Base-by-base conservation (phyloP, 345 rosid genomes). In the Citropsis articulata region DNA sequence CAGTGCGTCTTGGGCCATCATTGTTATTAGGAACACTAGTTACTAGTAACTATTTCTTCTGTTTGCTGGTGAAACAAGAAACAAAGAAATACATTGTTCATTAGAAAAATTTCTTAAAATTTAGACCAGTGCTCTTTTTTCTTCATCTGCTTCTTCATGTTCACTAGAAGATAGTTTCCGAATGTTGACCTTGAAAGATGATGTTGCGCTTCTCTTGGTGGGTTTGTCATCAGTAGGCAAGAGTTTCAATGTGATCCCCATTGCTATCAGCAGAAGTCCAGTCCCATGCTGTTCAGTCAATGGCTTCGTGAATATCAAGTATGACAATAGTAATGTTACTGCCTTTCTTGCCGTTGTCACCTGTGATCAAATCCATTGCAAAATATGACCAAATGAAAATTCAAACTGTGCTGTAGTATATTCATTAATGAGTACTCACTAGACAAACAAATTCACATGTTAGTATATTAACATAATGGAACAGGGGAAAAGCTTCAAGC, bases 261-360 rank as follows among this genome's bases (percentile, higher is more conserved):
- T 90, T 21, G 89, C 88, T 53, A 93, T 93, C 53, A 93, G 83
- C 59, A 95, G 66, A 59, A 93, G 90, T 7, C 98, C 97, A 0
- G 91, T 88, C 28, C 93, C 90, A 71, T 93, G 97, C 62, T 91
- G 98, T 36, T 85, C 98, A 0, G 98, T 93, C 42, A 95, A 81
- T 8, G 98, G 95, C 81, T 95, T 95, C 5, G 98, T 93, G 82
- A 95, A 94, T 77, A 94, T 89, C 86, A 93, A 78, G 88, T 91
- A 95, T 3, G 98, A 95, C 1, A 95, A 83, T 73, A 95, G 77
- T 80, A 91, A 85, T 4, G 98, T 93, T 56, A 91, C 97, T 0
- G 97, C 89, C 78, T 90, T 91, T 71, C 90, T 90, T 9, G 93
- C 91, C 27, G 93, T 88, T 19, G 95, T 90, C 75, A 88, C 83